Evolutionary conservation across 352 stramenopile species (phyloP).

Genomic region (Phytophthora sojae): DNA sequence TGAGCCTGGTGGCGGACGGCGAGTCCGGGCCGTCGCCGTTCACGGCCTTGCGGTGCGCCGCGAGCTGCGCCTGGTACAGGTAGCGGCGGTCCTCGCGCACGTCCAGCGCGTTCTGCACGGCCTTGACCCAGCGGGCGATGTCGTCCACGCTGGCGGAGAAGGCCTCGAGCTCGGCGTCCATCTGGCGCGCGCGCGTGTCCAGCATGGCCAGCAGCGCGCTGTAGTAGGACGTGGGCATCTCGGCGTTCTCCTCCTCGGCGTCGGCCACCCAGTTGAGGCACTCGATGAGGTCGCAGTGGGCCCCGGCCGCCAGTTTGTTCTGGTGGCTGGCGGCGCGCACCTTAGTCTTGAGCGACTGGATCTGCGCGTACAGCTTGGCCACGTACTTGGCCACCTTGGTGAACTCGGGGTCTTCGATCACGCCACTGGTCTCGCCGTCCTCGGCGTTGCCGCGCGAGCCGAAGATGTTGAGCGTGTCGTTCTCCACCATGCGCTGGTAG

Average conservation of each 20-base stretch:
- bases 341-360: constrained; percentile 71
- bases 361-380: constrained; percentile 63
- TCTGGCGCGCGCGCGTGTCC: constrained; percentile 78
- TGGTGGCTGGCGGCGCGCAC: constrained; percentile 65
- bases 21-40: constrained; percentile 42
- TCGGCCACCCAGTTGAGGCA: constrained; percentile 71
- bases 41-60: constrained; percentile 44
- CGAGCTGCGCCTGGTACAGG: constrained; percentile 81
- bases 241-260: constrained; percentile 69
- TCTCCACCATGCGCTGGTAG: constrained; percentile 84
- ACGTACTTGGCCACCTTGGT: constrained; percentile 73
- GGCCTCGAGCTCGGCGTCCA: constrained; percentile 75
- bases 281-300: constrained; percentile 88
- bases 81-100: constrained; percentile 84
- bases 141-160: constrained; percentile 74
- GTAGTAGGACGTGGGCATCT: constrained; percentile 74
- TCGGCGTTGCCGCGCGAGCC: constrained; percentile 45
- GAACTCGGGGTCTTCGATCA: constrained; percentile 81
- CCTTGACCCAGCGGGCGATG: constrained; percentile 78
- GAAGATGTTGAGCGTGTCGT: constrained; percentile 75
- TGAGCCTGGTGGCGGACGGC: constrained; percentile 35
- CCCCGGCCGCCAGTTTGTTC: constrained; percentile 75
- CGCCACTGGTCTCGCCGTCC: constrained; percentile 41
- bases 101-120: constrained; percentile 71
- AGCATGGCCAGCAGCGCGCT: constrained; percentile 66